Conservation (phyloP, 148 eudicot genomes). For the Cornus suecica region DNA sequence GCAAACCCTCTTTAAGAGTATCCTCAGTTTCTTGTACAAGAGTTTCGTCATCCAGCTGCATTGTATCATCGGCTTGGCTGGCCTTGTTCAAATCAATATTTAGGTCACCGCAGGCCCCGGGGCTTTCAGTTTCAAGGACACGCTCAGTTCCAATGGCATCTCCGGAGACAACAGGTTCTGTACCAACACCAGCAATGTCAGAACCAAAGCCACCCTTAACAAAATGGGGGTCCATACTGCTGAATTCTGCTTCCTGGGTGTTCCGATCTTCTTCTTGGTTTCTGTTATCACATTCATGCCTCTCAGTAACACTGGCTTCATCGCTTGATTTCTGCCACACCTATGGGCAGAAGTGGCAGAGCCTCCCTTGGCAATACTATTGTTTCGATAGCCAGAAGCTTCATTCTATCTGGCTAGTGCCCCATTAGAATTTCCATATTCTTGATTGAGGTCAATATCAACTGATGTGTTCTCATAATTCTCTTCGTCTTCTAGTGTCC, state of each 20-base stretch:
- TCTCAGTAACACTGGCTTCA: constrained; percentile 79
- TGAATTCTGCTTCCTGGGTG: constrained; percentile 83
- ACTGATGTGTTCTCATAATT: constrained; percentile 63
- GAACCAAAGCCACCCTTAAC: constrained; percentile 79
- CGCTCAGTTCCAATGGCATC: constrained; percentile 58
- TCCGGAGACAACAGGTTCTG: constrained; percentile 47
- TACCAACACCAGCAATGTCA: constrained; percentile 68
- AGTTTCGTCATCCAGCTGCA: constrained; percentile 66
- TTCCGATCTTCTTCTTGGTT: constrained; percentile 51
- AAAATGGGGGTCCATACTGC: constrained; percentile 33
- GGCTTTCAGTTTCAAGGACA: constrained; percentile 71
- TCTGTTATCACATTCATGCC: constrained; percentile 72
- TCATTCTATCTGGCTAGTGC: constrained; percentile 26
- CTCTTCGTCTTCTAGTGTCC: constrained; percentile 89
- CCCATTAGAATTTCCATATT: constrained; percentile 21
- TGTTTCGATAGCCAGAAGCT: constrained; percentile 32
- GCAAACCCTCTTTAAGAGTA: constrained; percentile 27
- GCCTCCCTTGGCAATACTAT: constrained; percentile 26
- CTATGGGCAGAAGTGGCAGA: constrained; percentile 34
- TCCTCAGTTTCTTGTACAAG: constrained; percentile 44
- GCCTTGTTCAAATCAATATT: constrained; percentile 39
- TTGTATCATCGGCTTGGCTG: constrained; percentile 50
- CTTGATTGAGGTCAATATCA: constrained; percentile 43
- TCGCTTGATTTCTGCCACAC: constrained; percentile 37
- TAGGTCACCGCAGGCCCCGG: constrained; percentile 32